These are phyloP conservation scores for Fusarium sp. DNA, from an alignment of 2,329 filamentous ascomycete genomes.

Conservation along the genomic window DNA sequence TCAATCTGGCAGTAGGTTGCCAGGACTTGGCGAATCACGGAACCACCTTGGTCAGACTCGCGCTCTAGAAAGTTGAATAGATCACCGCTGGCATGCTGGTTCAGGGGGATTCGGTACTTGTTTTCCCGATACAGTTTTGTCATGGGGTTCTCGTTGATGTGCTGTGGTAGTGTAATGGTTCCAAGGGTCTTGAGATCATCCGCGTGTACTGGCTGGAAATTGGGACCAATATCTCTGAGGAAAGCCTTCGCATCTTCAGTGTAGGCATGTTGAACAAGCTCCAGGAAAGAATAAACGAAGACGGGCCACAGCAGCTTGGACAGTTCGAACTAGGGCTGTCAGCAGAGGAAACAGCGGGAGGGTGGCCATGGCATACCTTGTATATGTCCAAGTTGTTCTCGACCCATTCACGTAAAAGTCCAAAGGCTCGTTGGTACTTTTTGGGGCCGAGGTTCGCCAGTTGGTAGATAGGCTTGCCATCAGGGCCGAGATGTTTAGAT, in stretches of 20 bases:
- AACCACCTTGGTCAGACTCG: slow-evolving; percentile 83
- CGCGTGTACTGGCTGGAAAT: slow-evolving; percentile 80
- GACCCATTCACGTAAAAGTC: slow-evolving; percentile 81
- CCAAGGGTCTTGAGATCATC: slow-evolving; percentile 83
- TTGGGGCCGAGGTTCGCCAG: slow-evolving; percentile 77
- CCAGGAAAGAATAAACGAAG: slow-evolving; percentile 92
- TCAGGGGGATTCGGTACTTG: slow-evolving; percentile 91
- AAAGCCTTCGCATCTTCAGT: slow-evolving; percentile 77
- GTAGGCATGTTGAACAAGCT: slow-evolving; percentile 78
- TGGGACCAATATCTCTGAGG: slow-evolving; percentile 70
- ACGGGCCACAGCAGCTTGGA: slow-evolving; percentile 89
- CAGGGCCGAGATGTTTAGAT: slow-evolving; percentile 82
- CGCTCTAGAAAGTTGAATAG: slow-evolving; percentile 89
- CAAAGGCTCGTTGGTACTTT: slow-evolving; percentile 81
- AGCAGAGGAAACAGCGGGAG: slow-evolving; percentile 24
- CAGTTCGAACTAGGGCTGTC: slow-evolving; percentile 76
- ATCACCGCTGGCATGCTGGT: slow-evolving; percentile 81
- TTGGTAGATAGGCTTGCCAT: slow-evolving; percentile 77
- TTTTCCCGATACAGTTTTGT: slow-evolving; percentile 84
- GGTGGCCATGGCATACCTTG: slow-evolving; percentile 66
- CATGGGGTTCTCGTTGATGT: slow-evolving; percentile 79
- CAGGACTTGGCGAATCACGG: slow-evolving; percentile 79
- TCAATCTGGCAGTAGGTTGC: slow-evolving; percentile 67
- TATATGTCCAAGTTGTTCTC: slow-evolving; percentile 94
- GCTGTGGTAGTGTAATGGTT: slow-evolving; percentile 77